A percentile compares a stretch with the other conserved stretches of the same genome.
Conservation (phyloP, 768 basidiomycete species). For the Tylopilus sp. region DNA sequence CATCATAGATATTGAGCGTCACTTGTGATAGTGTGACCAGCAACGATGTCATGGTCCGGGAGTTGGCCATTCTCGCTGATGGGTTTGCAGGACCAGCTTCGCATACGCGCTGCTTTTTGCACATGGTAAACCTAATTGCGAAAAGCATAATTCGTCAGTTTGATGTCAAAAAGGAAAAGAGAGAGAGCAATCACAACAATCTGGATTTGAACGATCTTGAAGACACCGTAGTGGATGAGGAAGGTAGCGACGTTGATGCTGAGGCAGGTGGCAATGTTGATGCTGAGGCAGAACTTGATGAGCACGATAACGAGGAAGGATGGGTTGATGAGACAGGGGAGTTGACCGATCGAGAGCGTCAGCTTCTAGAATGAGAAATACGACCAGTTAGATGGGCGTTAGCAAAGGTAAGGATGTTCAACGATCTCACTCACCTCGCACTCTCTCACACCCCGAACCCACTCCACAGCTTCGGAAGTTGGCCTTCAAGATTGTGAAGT, state of each 20-base stretch:
- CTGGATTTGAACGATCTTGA: no score
- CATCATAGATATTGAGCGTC: slow-evolving; percentile 16
- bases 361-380: no score
- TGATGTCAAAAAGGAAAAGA: neutral
- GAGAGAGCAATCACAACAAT: no score
- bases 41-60: slow-evolving; percentile 23
- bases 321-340: slow-evolving; percentile 9
- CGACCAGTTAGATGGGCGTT: neutral
- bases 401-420: neutral
- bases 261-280: slow-evolving; percentile 1
- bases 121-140: slow-evolving; percentile 35
- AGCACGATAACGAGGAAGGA: neutral
- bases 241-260: no score
- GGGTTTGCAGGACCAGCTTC: slow-evolving; percentile 24
- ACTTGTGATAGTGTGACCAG: slow-evolving; percentile 26
- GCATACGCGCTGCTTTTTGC: slow-evolving; percentile 36
- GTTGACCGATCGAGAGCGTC: neutral
- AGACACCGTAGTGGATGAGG: no score
- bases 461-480: slow-evolving; percentile 24
- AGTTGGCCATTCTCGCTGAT: slow-evolving; percentile 17
- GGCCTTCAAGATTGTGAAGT: slow-evolving; percentile 22
- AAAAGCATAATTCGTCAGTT: neutral
- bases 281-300: slow-evolving; percentile 20
- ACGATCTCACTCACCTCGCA: no score
- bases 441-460: no score